Percentiles rank a stretch among this genome's conserved stretches.
These are phyloP conservation scores for Boletales sp. DNA, from an alignment of 768 basidiomycete species.

Conservation along the genomic window DNA sequence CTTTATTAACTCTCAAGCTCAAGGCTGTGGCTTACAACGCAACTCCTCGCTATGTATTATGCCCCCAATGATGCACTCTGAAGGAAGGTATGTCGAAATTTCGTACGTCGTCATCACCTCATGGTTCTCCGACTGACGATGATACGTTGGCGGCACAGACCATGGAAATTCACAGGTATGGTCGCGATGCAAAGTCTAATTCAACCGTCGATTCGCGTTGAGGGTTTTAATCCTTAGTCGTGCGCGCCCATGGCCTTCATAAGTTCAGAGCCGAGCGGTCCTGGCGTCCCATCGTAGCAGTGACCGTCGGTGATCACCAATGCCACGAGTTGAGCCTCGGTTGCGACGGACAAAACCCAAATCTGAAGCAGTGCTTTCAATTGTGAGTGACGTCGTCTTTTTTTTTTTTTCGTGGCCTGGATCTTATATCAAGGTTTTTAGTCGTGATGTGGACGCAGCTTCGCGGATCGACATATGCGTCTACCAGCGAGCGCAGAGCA, in stretches of 20 bases:
- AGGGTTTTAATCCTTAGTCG: conserved; percentile 23
- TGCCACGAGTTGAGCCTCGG: conserved; percentile 57
- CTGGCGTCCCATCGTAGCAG: conserved; percentile 64
- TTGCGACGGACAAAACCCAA: conserved; percentile 67
- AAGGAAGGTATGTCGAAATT: not conserved
- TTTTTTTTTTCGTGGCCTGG: not conserved
- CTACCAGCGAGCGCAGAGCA: conserved; percentile 56
- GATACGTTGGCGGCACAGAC: not conserved
- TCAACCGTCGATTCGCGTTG: too few relatives aligned
- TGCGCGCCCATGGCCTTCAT: conserved; percentile 37
- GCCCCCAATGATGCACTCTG: not conserved
- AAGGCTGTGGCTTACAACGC: not conserved
- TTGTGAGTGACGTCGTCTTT: conserved; percentile 41
- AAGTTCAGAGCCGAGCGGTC: conserved; percentile 55
- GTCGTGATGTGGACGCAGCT: conserved; percentile 35
- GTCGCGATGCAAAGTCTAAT: too few relatives aligned
- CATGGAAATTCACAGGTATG: not conserved
- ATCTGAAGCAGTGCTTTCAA: conserved; percentile 49
- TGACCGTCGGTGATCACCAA: conserved; percentile 53
- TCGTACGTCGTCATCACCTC: not conserved
- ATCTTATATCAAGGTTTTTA: conserved; percentile 16
- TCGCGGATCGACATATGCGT: conserved; percentile 53
- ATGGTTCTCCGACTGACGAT: not conserved
- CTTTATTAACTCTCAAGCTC: too few relatives aligned
- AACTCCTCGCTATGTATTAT: not conserved